These are phyloP conservation scores for Sphagnurus paluster DNA, from an alignment of 1,284 basidiomycete species.

Conservation along the genomic window DNA sequence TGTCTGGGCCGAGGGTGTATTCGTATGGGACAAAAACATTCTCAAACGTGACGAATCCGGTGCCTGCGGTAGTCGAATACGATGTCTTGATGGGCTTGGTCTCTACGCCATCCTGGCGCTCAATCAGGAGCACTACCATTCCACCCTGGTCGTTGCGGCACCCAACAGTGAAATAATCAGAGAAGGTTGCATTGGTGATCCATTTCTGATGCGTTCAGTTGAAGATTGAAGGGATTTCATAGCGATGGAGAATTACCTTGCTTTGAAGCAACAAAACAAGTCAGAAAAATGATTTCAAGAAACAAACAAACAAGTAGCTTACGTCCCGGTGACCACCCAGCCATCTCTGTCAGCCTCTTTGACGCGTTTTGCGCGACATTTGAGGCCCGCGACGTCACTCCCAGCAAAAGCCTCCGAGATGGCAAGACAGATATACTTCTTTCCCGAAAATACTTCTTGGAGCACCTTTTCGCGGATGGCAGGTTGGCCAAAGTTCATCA, in stretches of 20 bases:
- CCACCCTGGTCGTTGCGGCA: constrained; percentile 67
- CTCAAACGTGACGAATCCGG: constrained; percentile 81
- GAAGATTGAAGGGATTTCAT: not conserved
- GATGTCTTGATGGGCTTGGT: constrained; percentile 81
- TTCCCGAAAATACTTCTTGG: constrained; percentile 72
- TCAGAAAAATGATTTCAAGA: not conserved
- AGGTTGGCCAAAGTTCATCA: constrained; percentile 73
- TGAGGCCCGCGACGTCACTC: constrained; percentile 61
- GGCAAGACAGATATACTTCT: constrained; percentile 67
- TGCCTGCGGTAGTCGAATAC: constrained; percentile 71
- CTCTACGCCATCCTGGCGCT: constrained; percentile 70
- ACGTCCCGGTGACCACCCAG: constrained; percentile 47
- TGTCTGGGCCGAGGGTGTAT: constrained; percentile 81
- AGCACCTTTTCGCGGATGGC: constrained; percentile 70
- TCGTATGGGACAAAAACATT: constrained; percentile 78
- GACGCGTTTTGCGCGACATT: constrained; percentile 35
- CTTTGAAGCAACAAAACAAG: constrained; percentile 2
- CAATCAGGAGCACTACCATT: constrained; percentile 73
- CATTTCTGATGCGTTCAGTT: constrained; percentile 48
- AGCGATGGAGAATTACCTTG: constrained; percentile 14
- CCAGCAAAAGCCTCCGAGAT: constrained; percentile 77
- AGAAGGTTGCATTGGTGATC: constrained; percentile 76
- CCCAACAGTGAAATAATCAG: constrained; percentile 58
- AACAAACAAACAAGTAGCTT: constrained; percentile 51
- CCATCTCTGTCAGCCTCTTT: constrained; percentile 36